phyloP scores from a whole-genome alignment of 805 yeast genomes.

The Candida verbasci region DNA sequence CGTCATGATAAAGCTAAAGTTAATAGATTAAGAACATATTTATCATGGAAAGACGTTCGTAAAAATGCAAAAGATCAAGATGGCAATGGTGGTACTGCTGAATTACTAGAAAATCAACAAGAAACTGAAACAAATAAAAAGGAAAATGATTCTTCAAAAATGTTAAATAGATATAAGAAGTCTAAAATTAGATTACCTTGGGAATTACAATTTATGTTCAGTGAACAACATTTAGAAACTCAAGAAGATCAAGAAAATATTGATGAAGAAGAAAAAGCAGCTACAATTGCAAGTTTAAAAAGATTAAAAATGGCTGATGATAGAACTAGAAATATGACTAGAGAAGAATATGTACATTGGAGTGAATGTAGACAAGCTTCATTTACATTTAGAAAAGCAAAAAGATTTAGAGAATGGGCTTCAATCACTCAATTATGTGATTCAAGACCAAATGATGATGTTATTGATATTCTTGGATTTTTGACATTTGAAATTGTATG shows the following conservation, averaged over 20 bases:
- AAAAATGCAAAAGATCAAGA: constrained; percentile 66
- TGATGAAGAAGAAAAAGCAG: constrained; percentile 89
- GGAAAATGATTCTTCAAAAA: constrained; percentile 34
- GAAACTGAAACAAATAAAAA: constrained; percentile 20
- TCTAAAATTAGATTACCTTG: constrained; percentile 85
- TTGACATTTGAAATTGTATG: constrained; percentile 96
- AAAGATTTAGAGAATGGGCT: constrained; percentile 95
- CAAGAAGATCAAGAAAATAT: constrained; percentile 54
- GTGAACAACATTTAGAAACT: constrained; percentile 79
- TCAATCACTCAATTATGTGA: constrained; percentile 81
- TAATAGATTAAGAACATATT: constrained; percentile 80
- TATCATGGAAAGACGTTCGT: constrained; percentile 96
- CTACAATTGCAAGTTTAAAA: constrained; percentile 81
- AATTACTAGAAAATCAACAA: constrained; percentile 46
- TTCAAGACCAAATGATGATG: constrained; percentile 91
- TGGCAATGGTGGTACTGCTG: constrained; percentile 37
- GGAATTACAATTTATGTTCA: constrained; percentile 92
- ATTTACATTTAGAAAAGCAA: constrained; percentile 91
- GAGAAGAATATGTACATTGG: constrained; percentile 98
- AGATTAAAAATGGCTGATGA: constrained; percentile 91
- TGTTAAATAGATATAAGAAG: constrained; percentile 55
- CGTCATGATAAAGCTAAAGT: constrained; percentile 94
- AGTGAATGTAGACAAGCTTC: constrained; percentile 97
- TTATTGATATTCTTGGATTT: constrained; percentile 91
- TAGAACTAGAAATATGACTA: constrained; percentile 88